Evolutionary conservation across 164 flowering plant genomes (phyloP).

Genomic region (Berberis vulgaris): DNA sequence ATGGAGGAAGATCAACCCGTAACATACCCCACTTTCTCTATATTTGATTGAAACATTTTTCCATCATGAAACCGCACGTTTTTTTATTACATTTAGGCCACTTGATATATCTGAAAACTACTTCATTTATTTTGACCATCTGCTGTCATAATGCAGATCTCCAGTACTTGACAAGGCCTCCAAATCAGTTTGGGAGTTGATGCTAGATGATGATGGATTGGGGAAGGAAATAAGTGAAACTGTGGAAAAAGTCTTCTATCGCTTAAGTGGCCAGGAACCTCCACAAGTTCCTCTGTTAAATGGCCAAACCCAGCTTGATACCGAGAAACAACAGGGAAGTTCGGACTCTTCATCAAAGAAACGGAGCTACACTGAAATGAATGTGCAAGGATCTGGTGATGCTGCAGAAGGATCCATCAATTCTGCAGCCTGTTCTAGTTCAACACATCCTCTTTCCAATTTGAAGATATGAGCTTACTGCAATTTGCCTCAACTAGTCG

Average conservation of each 20-base stretch:
- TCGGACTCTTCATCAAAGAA: slow-evolving; percentile 43
- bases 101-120: no score
- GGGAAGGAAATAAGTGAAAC: slow-evolving; percentile 85
- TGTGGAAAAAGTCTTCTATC: slow-evolving; percentile 72
- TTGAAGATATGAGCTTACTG: no score
- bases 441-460: no score
- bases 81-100: no score
- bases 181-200: slow-evolving; percentile 84
- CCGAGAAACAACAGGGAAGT: slow-evolving; percentile 9
- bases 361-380: slow-evolving; percentile 39
- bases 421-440: neutral
- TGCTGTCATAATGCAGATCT: slow-evolving; percentile 28
- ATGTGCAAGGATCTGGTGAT: slow-evolving; percentile 12
- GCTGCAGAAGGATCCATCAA: slow-evolving; percentile 9
- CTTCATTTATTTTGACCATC: no score
- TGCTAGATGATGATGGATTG: slow-evolving; percentile 59
- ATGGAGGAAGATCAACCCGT: no score
- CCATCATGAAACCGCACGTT: no score
- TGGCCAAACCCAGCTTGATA: slow-evolving; percentile 9
- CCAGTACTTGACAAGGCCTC: slow-evolving; percentile 95
- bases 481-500: no score
- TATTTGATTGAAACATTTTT: no score
- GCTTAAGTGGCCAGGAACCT: slow-evolving; percentile 70
- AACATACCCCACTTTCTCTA: no score
- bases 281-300: slow-evolving; percentile 23